These are phyloP conservation scores for Fonsecaea pedrosoi DNA, from an alignment of 2,329 filamentous ascomycete genomes.

Conservation along the genomic window DNA sequence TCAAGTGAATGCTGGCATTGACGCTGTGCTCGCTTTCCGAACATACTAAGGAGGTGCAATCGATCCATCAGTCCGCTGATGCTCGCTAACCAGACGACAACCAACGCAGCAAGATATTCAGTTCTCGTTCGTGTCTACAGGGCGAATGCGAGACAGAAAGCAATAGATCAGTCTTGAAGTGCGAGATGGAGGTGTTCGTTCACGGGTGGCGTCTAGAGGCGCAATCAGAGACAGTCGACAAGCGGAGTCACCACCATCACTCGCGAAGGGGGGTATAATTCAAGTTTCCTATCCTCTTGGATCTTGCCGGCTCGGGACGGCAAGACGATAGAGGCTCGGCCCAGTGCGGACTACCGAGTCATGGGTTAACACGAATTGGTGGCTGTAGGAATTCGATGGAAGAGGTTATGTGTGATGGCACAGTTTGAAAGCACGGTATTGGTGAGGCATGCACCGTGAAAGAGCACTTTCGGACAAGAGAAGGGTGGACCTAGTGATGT, in stretches of 20 bases:
- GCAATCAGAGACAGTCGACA: conserved; percentile 14
- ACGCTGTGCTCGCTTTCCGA: background rate
- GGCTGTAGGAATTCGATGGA: background rate
- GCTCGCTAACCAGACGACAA: background rate
- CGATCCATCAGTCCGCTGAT: background rate
- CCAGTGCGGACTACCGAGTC: conserved; percentile 7
- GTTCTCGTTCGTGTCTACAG: background rate
- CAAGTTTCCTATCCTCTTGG: background rate
- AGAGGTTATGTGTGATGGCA: conserved; percentile 12
- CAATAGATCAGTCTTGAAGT: background rate
- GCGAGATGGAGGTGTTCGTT: background rate
- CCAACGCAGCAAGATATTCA: background rate
- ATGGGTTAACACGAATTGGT: background rate
- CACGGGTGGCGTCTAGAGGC: conserved; percentile 12
- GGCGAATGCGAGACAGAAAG: background rate
- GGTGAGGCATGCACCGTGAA: background rate
- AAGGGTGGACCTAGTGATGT: background rate
- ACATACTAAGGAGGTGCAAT: background rate
- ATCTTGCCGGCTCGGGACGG: conserved; percentile 9
- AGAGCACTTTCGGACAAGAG: background rate
- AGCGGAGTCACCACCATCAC: conserved; percentile 3
- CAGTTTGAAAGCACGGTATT: conserved; percentile 10
- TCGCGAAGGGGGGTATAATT: background rate
- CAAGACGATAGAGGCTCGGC: conserved; percentile 7
- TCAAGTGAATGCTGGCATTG: background rate